Percentiles rank a stretch among this genome's conserved stretches.
Conservation (phyloP, 1,139 yeast genomes). For the Protomyces inundatus region DNA sequence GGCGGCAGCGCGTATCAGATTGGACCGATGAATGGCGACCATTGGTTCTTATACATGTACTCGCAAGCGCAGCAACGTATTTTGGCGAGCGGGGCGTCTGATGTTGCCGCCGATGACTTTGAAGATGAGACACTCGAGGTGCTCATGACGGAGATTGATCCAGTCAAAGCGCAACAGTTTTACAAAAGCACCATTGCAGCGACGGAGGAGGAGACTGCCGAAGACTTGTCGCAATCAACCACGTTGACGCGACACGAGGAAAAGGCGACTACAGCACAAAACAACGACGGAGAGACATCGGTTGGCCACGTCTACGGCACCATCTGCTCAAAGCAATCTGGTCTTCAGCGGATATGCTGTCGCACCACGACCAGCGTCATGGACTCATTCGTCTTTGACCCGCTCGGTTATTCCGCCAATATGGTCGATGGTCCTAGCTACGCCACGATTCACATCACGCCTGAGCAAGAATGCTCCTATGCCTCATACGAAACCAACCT, state of each 20-base stretch:
- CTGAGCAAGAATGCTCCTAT: slow-evolving; percentile 89
- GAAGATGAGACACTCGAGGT: slow-evolving; percentile 80
- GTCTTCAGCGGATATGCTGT: slow-evolving; percentile 50
- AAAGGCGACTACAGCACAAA: not conserved
- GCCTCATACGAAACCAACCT: slow-evolving; percentile 93
- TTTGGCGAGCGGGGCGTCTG: slow-evolving; percentile 26
- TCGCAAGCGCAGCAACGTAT: slow-evolving; percentile 39
- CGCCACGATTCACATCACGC: slow-evolving; percentile 90
- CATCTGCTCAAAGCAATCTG: slow-evolving; percentile 57
- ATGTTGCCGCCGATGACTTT: slow-evolving; percentile 31
- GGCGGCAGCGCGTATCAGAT: slow-evolving; percentile 68
- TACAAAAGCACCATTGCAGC: slow-evolving; percentile 45
- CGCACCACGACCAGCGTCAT: slow-evolving; percentile 40
- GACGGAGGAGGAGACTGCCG: slow-evolving; percentile 26
- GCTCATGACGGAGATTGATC: slow-evolving; percentile 80
- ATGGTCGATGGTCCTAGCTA: slow-evolving; percentile 53
- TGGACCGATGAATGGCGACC: slow-evolving; percentile 74
- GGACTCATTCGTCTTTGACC: slow-evolving; percentile 90
- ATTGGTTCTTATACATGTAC: slow-evolving; percentile 84
- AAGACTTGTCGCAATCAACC: not conserved
- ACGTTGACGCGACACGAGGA: slow-evolving; percentile 4
- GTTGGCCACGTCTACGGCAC: slow-evolving; percentile 69
- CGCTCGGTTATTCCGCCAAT: slow-evolving; percentile 93
- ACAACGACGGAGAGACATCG: slow-evolving; percentile 46
- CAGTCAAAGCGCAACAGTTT: slow-evolving; percentile 55